phyloP scores from a whole-genome alignment of 129 eudicot genomes.

The Scalesia atractyloides region DNA sequence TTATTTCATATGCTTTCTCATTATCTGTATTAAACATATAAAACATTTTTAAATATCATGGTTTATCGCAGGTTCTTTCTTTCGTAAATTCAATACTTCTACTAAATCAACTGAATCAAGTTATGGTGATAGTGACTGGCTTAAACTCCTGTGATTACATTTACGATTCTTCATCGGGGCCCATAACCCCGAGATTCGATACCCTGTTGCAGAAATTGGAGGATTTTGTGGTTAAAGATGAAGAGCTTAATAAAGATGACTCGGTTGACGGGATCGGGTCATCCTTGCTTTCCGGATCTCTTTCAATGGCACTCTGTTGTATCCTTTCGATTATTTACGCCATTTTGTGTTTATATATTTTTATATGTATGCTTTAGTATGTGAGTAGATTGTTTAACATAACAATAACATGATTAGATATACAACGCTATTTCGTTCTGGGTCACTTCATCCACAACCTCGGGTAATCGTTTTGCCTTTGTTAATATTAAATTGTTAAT shows the following conservation, averaged over 20 bases:
- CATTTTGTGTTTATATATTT: constrained; percentile 4
- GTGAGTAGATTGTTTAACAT: constrained; percentile 29
- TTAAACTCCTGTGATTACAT: constrained; percentile 67
- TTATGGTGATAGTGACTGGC: constrained; percentile 82
- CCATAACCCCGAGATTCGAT: constrained; percentile 52
- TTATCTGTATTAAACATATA: not conserved
- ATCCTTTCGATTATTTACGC: constrained; percentile 51
- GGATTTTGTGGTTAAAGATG: constrained; percentile 73
- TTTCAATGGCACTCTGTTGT: constrained; percentile 96
- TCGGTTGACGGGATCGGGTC: constrained; percentile 60
- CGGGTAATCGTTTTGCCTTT: constrained; percentile 50
- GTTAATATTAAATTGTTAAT: no score
- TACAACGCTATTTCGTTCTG: constrained; percentile 82
- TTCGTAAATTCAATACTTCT: constrained; percentile 76
- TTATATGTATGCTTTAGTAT: not conserved
- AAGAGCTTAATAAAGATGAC: constrained; percentile 54
- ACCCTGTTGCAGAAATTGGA: constrained; percentile 60
- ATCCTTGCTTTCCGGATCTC: constrained; percentile 87
- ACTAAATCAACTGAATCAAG: constrained; percentile 87
- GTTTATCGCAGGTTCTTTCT: constrained; percentile 57
- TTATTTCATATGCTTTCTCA: not conserved
- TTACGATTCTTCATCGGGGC: constrained; percentile 69
- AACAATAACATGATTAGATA: constrained; percentile 58
- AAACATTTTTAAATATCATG: not conserved
- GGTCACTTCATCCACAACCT: constrained; percentile 86